A percentile compares a stretch with the other conserved stretches of the same genome.
phyloP scores from a whole-genome alignment of 495 filamentous ascomycete species.

The Pseudomonodictys pantanalensis region DNA sequence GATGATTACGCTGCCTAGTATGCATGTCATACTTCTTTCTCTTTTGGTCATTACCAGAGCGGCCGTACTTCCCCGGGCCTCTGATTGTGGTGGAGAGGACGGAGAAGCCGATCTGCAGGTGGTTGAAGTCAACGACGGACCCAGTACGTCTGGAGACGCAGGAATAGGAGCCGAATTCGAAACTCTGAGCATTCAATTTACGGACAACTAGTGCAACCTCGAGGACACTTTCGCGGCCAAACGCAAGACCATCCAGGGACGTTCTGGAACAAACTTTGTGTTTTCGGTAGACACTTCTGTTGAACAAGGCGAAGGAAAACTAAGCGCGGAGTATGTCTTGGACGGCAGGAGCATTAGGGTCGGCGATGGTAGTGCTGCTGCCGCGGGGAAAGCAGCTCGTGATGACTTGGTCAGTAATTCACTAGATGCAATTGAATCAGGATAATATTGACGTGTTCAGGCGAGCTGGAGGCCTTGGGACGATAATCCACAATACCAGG shows the following conservation, averaged over 20 bases:
- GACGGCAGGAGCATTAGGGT: constrained; percentile 6
- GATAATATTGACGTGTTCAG: constrained; percentile 1
- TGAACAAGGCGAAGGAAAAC: neutral
- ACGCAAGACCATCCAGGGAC: neutral
- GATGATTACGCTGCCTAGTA: no score
- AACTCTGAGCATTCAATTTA: constrained; percentile 4
- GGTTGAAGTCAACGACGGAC: no score
- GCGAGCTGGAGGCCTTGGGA: constrained; percentile 5
- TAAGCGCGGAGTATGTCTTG: constrained; percentile 4
- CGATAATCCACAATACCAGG: constrained; percentile 2
- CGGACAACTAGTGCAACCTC: neutral
- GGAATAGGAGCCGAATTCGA: constrained; percentile 13
- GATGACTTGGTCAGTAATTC: neutral
- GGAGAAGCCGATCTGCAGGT: no score
- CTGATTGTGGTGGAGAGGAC: no score
- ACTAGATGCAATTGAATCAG: neutral
- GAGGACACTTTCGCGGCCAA: constrained; percentile 1
- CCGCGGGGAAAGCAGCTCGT: neutral
- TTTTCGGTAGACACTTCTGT: constrained; percentile 4
- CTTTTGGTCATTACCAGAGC: no score
- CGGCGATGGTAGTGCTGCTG: neutral
- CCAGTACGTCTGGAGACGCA: neutral
- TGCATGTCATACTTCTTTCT: no score
- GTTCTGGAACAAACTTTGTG: constrained; percentile 1
- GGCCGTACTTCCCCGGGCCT: no score